Percentiles rank a stretch among this genome's conserved stretches.
phyloP scores from a whole-genome alignment of 208 protist species.

The Leishmania tarentolae region DNA sequence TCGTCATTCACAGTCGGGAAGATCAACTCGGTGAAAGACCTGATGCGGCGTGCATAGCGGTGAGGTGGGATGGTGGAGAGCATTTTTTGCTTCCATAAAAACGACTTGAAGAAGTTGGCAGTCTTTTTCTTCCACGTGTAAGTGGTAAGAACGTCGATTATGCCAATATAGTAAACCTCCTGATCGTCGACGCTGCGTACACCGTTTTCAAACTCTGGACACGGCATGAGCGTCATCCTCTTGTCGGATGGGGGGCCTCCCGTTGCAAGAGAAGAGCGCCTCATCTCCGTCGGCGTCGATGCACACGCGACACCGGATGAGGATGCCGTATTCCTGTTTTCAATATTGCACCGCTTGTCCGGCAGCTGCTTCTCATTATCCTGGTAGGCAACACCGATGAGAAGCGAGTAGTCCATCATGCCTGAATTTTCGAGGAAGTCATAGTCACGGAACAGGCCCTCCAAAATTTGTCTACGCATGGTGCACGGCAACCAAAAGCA shows the following conservation, averaged over 20 bases:
- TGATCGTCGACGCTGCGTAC: slow-evolving; percentile 69
- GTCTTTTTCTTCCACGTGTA: slow-evolving; percentile 86
- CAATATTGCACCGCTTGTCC: slow-evolving; percentile 41
- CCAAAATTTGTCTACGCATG: slow-evolving; percentile 47
- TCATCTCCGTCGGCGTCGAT: slow-evolving; percentile 19
- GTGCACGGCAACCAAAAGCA: slow-evolving; percentile 69
- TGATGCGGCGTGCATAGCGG: slow-evolving; percentile 63
- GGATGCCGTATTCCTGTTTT: slow-evolving; percentile 44
- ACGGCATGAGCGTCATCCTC: not conserved
- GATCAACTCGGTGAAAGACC: slow-evolving; percentile 62
- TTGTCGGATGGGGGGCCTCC: not conserved
- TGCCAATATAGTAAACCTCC: slow-evolving; percentile 88
- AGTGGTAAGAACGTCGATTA: slow-evolving; percentile 86
- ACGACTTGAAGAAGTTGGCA: slow-evolving; percentile 88
- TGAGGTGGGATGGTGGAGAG: slow-evolving; percentile 82
- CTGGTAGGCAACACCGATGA: slow-evolving; percentile 83
- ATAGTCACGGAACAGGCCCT: slow-evolving; percentile 67
- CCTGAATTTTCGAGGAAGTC: slow-evolving; percentile 47
- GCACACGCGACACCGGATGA: not conserved
- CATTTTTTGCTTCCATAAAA: slow-evolving; percentile 73
- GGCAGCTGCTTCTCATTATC: slow-evolving; percentile 49
- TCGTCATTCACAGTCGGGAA: slow-evolving; percentile 56
- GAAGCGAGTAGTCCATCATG: slow-evolving; percentile 89
- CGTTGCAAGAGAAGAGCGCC: slow-evolving; percentile 4
- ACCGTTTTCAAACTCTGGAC: slow-evolving; percentile 49